A percentile compares a stretch with the other conserved stretches of the same genome.
phyloP scores from a whole-genome alignment of 768 basidiomycete species.

The Termitomyces titanicus region DNA sequence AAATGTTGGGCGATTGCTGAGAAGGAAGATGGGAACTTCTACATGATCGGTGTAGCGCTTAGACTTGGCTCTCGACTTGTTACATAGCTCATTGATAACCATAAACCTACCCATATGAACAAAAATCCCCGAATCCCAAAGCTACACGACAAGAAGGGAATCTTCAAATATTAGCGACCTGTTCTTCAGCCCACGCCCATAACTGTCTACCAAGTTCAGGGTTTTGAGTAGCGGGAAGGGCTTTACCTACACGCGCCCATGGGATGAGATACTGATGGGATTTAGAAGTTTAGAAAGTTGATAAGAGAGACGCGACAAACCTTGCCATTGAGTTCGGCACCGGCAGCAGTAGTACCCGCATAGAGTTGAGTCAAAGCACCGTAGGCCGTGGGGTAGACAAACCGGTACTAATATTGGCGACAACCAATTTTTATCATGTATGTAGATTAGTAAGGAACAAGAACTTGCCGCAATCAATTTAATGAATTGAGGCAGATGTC shows the following conservation, averaged over 20 bases:
- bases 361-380: conserved; percentile 50
- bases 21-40: too few relatives aligned
- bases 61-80: too few relatives aligned
- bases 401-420: not conserved
- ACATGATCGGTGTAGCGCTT: too few relatives aligned
- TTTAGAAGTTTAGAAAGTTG: not conserved
- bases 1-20: too few relatives aligned
- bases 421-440: not conserved
- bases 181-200: conserved; percentile 43
- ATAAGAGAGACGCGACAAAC: conserved; percentile 20
- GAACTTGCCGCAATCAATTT: conserved; percentile 15
- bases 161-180: conserved; percentile 23
- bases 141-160: not conserved
- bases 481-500: conserved; percentile 17
- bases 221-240: conserved; percentile 21
- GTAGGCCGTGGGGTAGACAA: conserved; percentile 25
- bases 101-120: not conserved
- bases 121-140: not conserved
- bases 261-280: conserved; percentile 34
- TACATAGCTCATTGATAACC: not conserved
- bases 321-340: conserved; percentile 40
- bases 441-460: not conserved
- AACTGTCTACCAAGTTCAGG: conserved; percentile 29
- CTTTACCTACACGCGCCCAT: conserved; percentile 34
- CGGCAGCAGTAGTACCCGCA: conserved; percentile 43